Percentiles rank a stretch among this genome's conserved stretches.
Conservation (phyloP, 306 rosid genomes). For the Senna siamea region DNA sequence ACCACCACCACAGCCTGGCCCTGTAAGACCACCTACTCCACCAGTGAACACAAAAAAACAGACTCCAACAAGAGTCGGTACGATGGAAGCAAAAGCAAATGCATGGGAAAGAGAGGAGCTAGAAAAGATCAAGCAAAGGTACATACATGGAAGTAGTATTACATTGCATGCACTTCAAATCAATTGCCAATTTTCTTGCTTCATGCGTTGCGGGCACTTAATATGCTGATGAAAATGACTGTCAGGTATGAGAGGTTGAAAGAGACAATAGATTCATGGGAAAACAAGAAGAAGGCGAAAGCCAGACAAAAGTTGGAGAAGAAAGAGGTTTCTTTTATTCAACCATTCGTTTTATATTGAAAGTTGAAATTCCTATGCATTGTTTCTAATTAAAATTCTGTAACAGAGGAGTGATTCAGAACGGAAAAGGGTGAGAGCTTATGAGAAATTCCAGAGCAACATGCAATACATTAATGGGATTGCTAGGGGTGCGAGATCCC, state of each 20-base stretch:
- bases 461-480: conserved; percentile 50
- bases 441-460: conserved; percentile 38
- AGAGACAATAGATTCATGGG: conserved; percentile 70
- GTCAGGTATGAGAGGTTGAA: conserved; percentile 64
- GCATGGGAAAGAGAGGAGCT: conserved; percentile 72
- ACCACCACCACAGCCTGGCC: conserved; percentile 21
- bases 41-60: conserved; percentile 35
- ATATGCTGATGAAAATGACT: conserved; percentile 31
- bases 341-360: neutral
- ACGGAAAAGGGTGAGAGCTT: conserved; percentile 46
- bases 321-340: conserved; percentile 52
- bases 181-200: neutral
- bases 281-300: conserved; percentile 60
- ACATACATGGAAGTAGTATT: conserved; percentile 20
- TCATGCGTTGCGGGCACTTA: conserved; percentile 14
- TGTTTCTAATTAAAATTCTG: neutral
- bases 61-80: conserved; percentile 28
- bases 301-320: conserved; percentile 49
- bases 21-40: conserved; percentile 24
- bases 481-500: conserved; percentile 63
- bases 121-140: conserved; percentile 67
- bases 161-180: conserved; percentile 1
- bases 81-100: conserved; percentile 53
- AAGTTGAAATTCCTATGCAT: neutral
- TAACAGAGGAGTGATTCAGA: conserved; percentile 46